These are phyloP conservation scores for Mangifera indica DNA, from an alignment of 345 rosid genomes.

Conservation along the genomic window DNA sequence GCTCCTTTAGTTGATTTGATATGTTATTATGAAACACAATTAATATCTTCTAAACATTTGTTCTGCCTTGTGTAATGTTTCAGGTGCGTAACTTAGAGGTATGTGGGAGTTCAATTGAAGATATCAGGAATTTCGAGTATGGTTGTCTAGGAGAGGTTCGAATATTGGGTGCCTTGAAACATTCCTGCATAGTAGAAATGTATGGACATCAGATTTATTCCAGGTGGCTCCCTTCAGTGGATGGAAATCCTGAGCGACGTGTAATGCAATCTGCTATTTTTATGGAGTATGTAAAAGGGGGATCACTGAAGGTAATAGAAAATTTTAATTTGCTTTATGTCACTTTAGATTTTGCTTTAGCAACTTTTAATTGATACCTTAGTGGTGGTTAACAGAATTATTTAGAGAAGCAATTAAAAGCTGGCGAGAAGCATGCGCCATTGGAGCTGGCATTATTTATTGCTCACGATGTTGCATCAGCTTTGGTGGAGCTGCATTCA, in stretches of 20 bases:
- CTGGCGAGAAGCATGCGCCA: constrained; percentile 64
- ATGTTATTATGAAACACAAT: not conserved
- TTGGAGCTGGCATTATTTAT: constrained; percentile 60
- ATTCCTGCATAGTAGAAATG: constrained; percentile 83
- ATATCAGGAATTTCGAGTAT: constrained; percentile 71
- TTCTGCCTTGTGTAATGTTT: constrained; percentile 20
- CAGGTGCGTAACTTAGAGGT: constrained; percentile 74
- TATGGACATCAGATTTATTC: constrained; percentile 86
- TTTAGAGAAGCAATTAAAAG: constrained; percentile 60
- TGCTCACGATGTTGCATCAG: constrained; percentile 76
- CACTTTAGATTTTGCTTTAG: not conserved
- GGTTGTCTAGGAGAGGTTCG: constrained; percentile 89
- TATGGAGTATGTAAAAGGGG: constrained; percentile 82
- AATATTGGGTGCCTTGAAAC: constrained; percentile 68
- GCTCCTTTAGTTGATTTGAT: constrained; percentile 9
- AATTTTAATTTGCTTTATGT: constrained; percentile 1
- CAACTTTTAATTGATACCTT: not conserved
- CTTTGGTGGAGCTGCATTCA: constrained; percentile 75
- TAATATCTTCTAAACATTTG: not conserved
- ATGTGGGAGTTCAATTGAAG: constrained; percentile 49
- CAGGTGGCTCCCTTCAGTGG: constrained; percentile 58
- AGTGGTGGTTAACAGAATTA: constrained; percentile 45
- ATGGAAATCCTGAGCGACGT: constrained; percentile 52
- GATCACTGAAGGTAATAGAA: constrained; percentile 67
- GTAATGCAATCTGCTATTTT: constrained; percentile 68